Evolutionary conservation across 2,329 filamentous ascomycete species (phyloP).

Genomic region (Beauveria scarabaeidicola): DNA sequence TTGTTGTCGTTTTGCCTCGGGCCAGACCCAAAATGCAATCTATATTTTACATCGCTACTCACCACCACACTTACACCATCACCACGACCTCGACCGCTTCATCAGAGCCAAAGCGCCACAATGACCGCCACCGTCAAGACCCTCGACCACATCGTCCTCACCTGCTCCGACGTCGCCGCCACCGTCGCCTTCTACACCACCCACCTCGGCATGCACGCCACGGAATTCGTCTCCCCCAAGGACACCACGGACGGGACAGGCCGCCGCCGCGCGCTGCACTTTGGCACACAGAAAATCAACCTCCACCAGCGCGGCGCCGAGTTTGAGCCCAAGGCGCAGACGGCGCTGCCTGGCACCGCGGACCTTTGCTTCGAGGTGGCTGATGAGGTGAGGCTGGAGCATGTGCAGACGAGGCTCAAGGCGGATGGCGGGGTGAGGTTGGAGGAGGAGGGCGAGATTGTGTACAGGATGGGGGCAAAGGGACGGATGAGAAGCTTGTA

Average conservation of each 20-base stretch:
- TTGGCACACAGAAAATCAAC: slow-evolving; percentile 54
- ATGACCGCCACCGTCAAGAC: slow-evolving; percentile 28
- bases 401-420: slow-evolving; percentile 33
- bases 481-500: slow-evolving; percentile 50
- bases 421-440: slow-evolving; percentile 37
- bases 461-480: slow-evolving; percentile 46
- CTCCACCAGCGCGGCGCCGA: slow-evolving; percentile 49
- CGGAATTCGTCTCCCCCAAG: slow-evolving; percentile 37
- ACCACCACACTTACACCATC: neutral
- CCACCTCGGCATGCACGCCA: slow-evolving; percentile 48
- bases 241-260: slow-evolving; percentile 18
- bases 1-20: neutral
- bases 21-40: neutral
- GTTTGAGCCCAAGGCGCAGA: slow-evolving; percentile 50
- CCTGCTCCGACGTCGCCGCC: slow-evolving; percentile 39
- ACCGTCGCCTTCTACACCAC: slow-evolving; percentile 47
- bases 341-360: slow-evolving; percentile 45
- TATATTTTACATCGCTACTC: neutral
- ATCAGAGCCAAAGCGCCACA: neutral
- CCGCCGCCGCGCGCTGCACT: slow-evolving; percentile 46
- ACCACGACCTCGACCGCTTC: no score
- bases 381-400: slow-evolving; percentile 33
- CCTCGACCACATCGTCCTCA: slow-evolving; percentile 54
- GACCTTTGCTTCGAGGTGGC: slow-evolving; percentile 53
- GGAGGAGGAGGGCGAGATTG: slow-evolving; percentile 39